Base-by-base conservation (phyloP, 1,284 basidiomycete genomes). In the Ustilago vetiveriae region DNA sequence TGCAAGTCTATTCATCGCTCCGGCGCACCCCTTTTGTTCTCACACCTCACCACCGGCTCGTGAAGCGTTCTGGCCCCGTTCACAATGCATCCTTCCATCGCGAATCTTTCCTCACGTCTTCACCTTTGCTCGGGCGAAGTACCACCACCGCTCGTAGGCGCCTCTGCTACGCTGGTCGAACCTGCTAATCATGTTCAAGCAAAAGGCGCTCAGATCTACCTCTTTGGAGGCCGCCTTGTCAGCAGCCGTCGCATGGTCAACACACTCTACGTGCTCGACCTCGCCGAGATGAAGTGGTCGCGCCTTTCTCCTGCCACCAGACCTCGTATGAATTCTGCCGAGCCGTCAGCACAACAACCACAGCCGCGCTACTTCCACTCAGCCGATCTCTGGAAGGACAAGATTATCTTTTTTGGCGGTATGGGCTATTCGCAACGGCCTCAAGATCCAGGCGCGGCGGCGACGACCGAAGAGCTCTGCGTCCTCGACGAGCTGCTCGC, bases 361-460 rank as follows among this genome's bases (percentile, higher is more conserved):
- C 67, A 66, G 35, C 74, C 72, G 21, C 74, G 77, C 37, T 79
- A 79, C 67, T 79, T 79, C 41, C 77, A 79, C 46, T 75, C 75
- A 11, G 70, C 74, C 24, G 74, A 79, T 35, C 51, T 79, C 0
- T 79, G 77, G 77, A 35, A 59, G n/a, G 64, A 65, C 47, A 75
- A 74, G 44, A 67, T 79, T 30, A 35, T 79, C 54, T 62, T 79
- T 44, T 79, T 75, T 22, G 75, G 77, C 26, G 77, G 77, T 16
- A 79, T 79, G 77, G 77, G 77, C 50, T 76, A 72, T 36, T 57
- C 59, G 13, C 51, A 57, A n/a, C 42, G 45, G 1, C 17, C 51
- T 14, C 45, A 46, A 29, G 51, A 54, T 7, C 35, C 49, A 10
- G 21, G 24, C 19, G 26, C 42, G 14, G 40, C 27, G 8, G 26